Base-by-base conservation (phyloP, 257 asterid species). In the Lycium ferocissimum region DNA sequence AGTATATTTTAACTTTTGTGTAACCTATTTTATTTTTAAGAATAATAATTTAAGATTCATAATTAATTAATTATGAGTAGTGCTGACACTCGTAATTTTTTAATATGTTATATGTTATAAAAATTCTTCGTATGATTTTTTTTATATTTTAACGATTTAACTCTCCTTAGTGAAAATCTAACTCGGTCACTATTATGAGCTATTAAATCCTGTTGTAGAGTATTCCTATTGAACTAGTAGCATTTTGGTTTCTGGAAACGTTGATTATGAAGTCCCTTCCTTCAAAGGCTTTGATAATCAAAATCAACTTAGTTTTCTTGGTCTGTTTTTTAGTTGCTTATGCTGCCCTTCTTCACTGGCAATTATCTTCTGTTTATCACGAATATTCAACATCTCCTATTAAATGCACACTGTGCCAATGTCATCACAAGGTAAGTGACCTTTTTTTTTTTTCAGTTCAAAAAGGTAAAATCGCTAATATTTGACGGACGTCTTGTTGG, bases 371-470 rank as follows among this genome's bases (percentile, higher is more conserved):
- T 12, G 84, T 85, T 6, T 88, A 89, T 87, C 93, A 90, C 72
- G 90, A 85, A n/a, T 91, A 71, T 7, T 92, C 94, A 0, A 84
- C 93, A 15, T 88, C 88, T 0, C 90, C 14, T 59, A 0, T 93
- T 61, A 88, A 85, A n/a, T 92, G 96, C 89, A 92, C 97, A 4
- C 88, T 89, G 33, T 89, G 87, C n/a, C 88, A 89, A 10, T 93
- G 98, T 86, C 91, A 87, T 87, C 98, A 88, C 80, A 91, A 92
- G 97, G 98, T 94, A 89, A 94, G 92, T 95, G 92, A 92, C 92
- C 86, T 0, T 7, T 35, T 43, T 12, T 8, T 43, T 8, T 45
- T 43, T 7, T 17, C 14, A 43, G 33, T 73, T 40, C 18, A 43
- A 73, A 17, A 13, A 22, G 22, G 17, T 10, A 2, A 66, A 22